Conservation (phyloP, 305 asterid species). For the Striga hermonthica region DNA sequence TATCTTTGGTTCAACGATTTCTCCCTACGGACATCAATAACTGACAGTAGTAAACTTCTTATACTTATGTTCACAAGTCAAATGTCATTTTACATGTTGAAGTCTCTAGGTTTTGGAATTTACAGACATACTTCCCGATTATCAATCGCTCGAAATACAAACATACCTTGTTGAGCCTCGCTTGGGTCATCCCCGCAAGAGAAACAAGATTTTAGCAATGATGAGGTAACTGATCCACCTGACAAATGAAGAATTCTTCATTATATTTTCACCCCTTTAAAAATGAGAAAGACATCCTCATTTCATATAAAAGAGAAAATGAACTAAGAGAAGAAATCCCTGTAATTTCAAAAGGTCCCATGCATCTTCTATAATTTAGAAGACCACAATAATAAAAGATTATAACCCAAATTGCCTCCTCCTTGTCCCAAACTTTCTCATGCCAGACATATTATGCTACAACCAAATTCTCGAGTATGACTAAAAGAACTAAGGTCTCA, state of each 20-base stretch:
- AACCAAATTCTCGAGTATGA: background rate
- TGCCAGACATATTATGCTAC: background rate
- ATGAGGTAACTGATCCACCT: conserved; percentile 59
- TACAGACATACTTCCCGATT: no score
- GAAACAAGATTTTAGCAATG: conserved; percentile 70
- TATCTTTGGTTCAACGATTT: conserved; percentile 46
- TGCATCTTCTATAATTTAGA: background rate
- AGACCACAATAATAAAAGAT: background rate
- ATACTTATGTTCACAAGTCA: conserved; percentile 8
- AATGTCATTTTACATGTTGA: background rate
- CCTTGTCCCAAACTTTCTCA: background rate
- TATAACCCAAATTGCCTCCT: background rate
- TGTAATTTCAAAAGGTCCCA: background rate
- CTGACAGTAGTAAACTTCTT: background rate
- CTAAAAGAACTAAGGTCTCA: background rate
- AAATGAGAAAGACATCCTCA: conserved; percentile 8
- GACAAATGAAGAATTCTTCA: conserved; percentile 35
- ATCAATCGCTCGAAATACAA: conserved; percentile 25
- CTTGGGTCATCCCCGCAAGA: conserved; percentile 92
- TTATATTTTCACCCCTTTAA: conserved; percentile 17
- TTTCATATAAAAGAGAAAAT: background rate
- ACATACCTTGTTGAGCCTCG: conserved; percentile 71
- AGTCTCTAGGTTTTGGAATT: background rate
- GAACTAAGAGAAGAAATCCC: background rate
- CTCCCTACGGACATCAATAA: background rate